Base-by-base conservation (phyloP, 1,139 yeast species). In the Protomyces pachydermus region DNA sequence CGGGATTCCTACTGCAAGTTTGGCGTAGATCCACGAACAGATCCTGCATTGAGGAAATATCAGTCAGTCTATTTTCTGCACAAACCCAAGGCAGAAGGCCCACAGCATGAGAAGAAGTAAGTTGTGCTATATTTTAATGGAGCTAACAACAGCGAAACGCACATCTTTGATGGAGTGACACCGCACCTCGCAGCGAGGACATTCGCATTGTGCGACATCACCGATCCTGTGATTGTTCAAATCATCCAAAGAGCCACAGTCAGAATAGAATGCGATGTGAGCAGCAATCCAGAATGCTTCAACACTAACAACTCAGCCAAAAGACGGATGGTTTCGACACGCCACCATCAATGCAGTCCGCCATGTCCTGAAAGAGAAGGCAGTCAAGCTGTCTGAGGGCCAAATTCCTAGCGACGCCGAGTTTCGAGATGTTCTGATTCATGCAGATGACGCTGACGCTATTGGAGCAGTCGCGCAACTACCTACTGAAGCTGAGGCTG, bases 21-120 rank as follows among this genome's bases (percentile, higher is more conserved):
- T 70, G 98, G 97, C 0, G 79, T 86, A 45, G 89, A 93, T 73
- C 98, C 98, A 0, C 78, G 83, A 56, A 70, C 75, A 1, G 83
- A 84, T 60, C 71, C 77, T 1, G 76, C 81, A 5, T 85, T 77
- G 72, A 86, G 90, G 70, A 75, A 75, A 39, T 90, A 84, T 72
- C 99, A 93, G 75, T 86, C 90, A 39, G 97, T 93, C 73, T 86
- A 88, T 66, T 93, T 91, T 75, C 81, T 93, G 37, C 34, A 35
- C 25, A 53, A 52, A 32, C 14, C 16, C 32, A 32, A 50, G 14
- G 16, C 8, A 14, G 34, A n/a, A 2, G 16, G 9, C 2, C 32
- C 53, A 50, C 16, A 32, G 16, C 35, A 16, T 5, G 34, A 9
- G 18, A 14, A 12, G 32, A 50, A 16, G 34, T 32, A 14, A 34